Conservation (phyloP, 1,284 basidiomycete species). For the Sanghuangporus sanghuang region DNA sequence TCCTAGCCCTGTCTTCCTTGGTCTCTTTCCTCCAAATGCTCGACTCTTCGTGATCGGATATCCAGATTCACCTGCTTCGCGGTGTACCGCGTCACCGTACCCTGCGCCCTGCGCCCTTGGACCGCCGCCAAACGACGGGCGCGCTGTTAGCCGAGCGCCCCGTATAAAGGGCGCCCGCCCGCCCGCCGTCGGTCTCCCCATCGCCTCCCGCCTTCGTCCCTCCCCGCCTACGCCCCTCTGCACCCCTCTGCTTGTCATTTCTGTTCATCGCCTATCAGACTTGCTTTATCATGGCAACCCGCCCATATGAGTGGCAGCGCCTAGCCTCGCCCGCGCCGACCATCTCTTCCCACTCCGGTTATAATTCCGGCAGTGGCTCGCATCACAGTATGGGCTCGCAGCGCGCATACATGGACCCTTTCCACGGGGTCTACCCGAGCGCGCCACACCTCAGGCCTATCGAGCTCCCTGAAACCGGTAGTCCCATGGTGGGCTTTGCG, state of each 20-base stretch:
- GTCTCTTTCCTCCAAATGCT: not conserved
- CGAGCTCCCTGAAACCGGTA: slow-evolving; percentile 10
- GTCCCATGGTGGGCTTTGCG: not conserved
- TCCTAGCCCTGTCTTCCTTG: not conserved
- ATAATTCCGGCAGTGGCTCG: not conserved
- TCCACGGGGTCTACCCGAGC: slow-evolving; percentile 4
- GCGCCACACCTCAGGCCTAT: slow-evolving; percentile 14
- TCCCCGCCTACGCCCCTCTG: not conserved
- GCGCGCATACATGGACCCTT: not conserved
- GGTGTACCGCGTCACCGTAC: not conserved
- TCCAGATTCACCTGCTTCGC: not conserved
- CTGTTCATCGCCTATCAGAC: not conserved
- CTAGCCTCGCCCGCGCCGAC: not conserved
- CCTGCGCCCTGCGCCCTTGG: not conserved
- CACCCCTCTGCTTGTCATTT: not conserved
- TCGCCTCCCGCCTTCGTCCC: not conserved
- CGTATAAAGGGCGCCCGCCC: not conserved
- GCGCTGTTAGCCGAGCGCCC: not conserved
- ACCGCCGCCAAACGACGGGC: not conserved
- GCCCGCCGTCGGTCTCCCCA: not conserved
- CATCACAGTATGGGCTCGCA: not conserved
- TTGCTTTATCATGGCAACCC: not conserved
- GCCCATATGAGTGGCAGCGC: not conserved
- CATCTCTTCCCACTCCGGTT: not conserved
- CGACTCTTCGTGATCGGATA: not conserved